Evolutionary conservation across 1,139 yeast species (phyloP).

Genomic region (Scheffersomyces stambukii): DNA sequence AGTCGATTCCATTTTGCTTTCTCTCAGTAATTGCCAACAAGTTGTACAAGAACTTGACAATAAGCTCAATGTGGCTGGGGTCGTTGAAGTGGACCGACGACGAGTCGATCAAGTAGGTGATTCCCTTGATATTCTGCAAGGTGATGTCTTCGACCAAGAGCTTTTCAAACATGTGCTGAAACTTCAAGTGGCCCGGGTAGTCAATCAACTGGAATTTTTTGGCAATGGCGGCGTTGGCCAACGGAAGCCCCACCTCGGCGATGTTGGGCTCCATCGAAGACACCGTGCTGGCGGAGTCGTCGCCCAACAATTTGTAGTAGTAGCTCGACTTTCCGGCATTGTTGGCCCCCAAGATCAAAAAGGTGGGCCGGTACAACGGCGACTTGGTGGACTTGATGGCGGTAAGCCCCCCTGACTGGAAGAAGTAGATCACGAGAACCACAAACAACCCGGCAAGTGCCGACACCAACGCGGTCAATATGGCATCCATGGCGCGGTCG

Average conservation of each 20-base stretch:
- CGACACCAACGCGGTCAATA: constrained; percentile 20
- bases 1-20: constrained; percentile 61
- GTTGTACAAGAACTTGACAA: constrained; percentile 53
- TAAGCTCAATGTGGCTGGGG: constrained; percentile 32
- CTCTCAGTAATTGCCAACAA: constrained; percentile 56
- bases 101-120: constrained; percentile 68
- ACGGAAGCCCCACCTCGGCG: constrained; percentile 27
- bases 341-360: constrained; percentile 69
- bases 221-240: constrained; percentile 28
- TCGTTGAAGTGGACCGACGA: constrained; percentile 35
- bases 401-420: constrained; percentile 21
- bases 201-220: constrained; percentile 55
- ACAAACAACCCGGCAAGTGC: constrained; percentile 20
- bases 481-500: constrained; percentile 19
- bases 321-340: constrained; percentile 75
- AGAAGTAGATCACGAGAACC: constrained; percentile 19
- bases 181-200: constrained; percentile 82
- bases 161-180: constrained; percentile 47
- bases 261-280: constrained; percentile 43
- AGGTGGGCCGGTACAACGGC: constrained; percentile 41
- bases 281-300: constrained; percentile 26
- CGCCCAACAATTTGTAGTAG: constrained; percentile 32
- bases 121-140: constrained; percentile 51
- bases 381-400: constrained; percentile 14
- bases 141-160: constrained; percentile 42